These are phyloP conservation scores for Neofusicoccum laricinum DNA, from an alignment of 2,329 filamentous ascomycete species.

Conservation along the genomic window DNA sequence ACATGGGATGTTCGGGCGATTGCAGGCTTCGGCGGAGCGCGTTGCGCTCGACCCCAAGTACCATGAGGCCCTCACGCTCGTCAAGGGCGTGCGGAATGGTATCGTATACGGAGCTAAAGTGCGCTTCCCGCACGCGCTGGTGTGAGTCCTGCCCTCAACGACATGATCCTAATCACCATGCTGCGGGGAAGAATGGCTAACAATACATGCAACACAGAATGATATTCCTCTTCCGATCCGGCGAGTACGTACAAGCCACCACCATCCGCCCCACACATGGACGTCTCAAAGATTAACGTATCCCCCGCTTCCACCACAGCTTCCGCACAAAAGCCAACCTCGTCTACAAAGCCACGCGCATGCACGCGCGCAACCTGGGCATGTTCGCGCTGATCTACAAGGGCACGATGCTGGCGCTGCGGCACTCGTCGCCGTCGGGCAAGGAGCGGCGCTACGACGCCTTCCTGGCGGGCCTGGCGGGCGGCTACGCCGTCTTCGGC, in stretches of 20 bases:
- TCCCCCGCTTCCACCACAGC: conserved; percentile 28
- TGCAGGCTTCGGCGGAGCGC: conserved; percentile 50
- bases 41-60: conserved; percentile 80
- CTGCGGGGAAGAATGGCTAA: neutral
- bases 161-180: neutral
- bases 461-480: conserved; percentile 81
- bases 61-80: conserved; percentile 76
- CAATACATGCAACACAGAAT: conserved; percentile 57
- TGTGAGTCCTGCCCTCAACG: conserved; percentile 48
- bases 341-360: conserved; percentile 80
- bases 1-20: neutral
- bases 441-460: conserved; percentile 73
- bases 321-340: conserved; percentile 74
- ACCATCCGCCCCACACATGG: neutral
- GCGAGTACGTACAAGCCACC: conserved; percentile 59
- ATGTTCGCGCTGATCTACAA: conserved; percentile 93
- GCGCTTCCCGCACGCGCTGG: conserved; percentile 94
- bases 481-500: conserved; percentile 92
- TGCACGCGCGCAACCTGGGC: conserved; percentile 88
- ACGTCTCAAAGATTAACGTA: neutral
- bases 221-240: conserved; percentile 94
- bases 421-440: conserved; percentile 48
- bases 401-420: conserved; percentile 70
- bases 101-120: conserved; percentile 96
- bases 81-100: conserved; percentile 95